Evolutionary conservation across 2,329 filamentous ascomycete genomes (phyloP).

Genomic region (Chaetothyriales sp.): DNA sequence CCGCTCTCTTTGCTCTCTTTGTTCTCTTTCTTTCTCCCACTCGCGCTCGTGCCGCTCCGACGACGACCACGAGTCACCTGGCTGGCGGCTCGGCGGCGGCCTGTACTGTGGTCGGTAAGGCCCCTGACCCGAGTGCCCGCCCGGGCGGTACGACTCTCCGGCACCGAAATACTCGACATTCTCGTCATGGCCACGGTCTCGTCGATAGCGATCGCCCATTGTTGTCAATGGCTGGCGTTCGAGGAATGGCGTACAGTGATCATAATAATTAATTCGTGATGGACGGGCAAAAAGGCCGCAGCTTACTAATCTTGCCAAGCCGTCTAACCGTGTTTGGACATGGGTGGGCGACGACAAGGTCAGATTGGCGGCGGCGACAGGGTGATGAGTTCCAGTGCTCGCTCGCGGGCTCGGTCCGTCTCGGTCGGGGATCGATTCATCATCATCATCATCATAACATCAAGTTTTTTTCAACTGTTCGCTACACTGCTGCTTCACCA

Average conservation of each 20-base stretch:
- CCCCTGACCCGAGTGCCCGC: constrained; percentile 13
- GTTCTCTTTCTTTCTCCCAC: constrained; percentile 1
- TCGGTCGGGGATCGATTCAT: not conserved
- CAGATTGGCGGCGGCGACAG: not conserved
- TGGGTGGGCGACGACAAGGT: too few relatives aligned
- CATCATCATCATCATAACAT: not conserved
- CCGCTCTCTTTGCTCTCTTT: not conserved
- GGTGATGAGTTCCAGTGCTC: not conserved
- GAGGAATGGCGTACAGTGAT: not conserved
- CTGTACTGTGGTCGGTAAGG: constrained; percentile 8
- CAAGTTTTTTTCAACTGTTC: not conserved
- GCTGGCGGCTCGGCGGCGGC: constrained; percentile 9
- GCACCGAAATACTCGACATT: constrained; percentile 16
- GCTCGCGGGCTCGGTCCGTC: too few relatives aligned
- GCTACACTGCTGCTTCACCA: not conserved
- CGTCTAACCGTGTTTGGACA: not conserved
- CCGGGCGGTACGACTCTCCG: constrained; percentile 18
- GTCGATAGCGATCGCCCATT: constrained; percentile 1
- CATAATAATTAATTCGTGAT: too few relatives aligned
- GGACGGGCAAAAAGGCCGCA: not conserved
- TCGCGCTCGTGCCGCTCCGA: constrained; percentile 3
- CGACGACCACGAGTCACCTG: constrained; percentile 14
- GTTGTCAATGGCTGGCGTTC: not conserved
- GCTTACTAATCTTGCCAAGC: not conserved
- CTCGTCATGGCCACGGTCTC: constrained; percentile 11